phyloP scores from a whole-genome alignment of 805 yeast species.

The Hyphopichia homilentoma region DNA sequence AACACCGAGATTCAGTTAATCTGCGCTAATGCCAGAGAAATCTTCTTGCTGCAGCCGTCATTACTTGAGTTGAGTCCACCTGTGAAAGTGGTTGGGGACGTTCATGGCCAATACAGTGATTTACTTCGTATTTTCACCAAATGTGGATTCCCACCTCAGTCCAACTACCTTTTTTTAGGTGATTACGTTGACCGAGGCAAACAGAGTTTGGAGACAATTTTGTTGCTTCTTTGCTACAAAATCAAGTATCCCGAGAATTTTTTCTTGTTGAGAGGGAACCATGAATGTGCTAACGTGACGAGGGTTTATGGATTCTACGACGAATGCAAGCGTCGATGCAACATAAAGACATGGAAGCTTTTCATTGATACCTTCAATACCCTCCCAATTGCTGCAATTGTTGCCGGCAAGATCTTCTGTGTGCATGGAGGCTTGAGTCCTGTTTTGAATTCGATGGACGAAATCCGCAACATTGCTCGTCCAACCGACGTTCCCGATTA shows the following conservation, averaged over 20 bases:
- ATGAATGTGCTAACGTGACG: conserved; percentile 95
- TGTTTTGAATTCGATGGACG: conserved; percentile 67
- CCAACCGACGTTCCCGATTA: conserved; percentile 87
- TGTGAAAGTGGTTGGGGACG: conserved; percentile 87
- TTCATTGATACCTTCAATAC: conserved; percentile 95
- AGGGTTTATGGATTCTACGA: conserved; percentile 97
- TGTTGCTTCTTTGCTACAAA: conserved; percentile 84
- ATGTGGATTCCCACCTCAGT: conserved; percentile 95
- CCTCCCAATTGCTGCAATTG: conserved; percentile 91
- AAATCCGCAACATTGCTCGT: conserved; percentile 67
- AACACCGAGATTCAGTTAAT: conserved; percentile 84
- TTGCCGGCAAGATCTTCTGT: conserved; percentile 91
- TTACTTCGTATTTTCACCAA: conserved; percentile 85
- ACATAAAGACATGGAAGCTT: conserved; percentile 88
- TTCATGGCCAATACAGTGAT: conserved; percentile 95
- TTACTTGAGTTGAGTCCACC: conserved; percentile 83
- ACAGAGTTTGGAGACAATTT: conserved; percentile 89
- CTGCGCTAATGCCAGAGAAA: conserved; percentile 84
- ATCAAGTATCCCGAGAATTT: conserved; percentile 96
- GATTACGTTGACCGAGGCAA: conserved; percentile 98
- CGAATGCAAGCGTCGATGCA: conserved; percentile 93
- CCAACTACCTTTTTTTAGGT: conserved; percentile 89
- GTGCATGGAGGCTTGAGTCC: conserved; percentile 86
- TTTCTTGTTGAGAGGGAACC: conserved; percentile 90
- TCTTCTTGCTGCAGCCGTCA: conserved; percentile 87